phyloP scores from a whole-genome alignment of 805 yeast species.

The Candida piceae region DNA sequence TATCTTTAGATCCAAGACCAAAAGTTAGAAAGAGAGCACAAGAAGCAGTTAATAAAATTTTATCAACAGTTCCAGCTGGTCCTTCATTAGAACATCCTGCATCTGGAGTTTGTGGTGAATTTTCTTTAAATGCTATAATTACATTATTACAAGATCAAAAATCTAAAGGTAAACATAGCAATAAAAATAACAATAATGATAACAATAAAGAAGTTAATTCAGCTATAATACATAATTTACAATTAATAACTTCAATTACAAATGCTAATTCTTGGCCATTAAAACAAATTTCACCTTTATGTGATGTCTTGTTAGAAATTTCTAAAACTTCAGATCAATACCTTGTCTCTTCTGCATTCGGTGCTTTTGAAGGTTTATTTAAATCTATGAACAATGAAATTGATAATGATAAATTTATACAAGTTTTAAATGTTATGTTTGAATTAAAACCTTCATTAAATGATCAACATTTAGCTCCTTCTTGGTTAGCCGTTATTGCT shows the following conservation, averaged over 20 bases:
- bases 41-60: constrained; percentile 70
- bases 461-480: constrained; percentile 82
- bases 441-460: constrained; percentile 76
- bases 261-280: constrained; percentile 81
- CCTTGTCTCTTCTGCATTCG: constrained; percentile 75
- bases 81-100: constrained; percentile 79
- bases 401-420: constrained; percentile 58
- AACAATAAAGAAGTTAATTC: constrained; percentile 45
- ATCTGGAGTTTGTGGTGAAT: constrained; percentile 61
- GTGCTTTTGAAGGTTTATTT: constrained; percentile 78
- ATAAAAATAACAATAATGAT: constrained; percentile 27
- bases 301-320: constrained; percentile 70
- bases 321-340: constrained; percentile 82
- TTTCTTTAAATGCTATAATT: constrained; percentile 53
- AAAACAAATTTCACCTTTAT: constrained; percentile 58
- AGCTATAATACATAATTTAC: constrained; percentile 68
- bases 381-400: constrained; percentile 47
- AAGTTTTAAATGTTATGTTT: constrained; percentile 64
- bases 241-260: constrained; percentile 67
- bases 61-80: constrained; percentile 66
- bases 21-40: constrained; percentile 93
- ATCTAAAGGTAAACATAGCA: constrained; percentile 30
- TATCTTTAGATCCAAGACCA: constrained; percentile 84
- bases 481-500: constrained; percentile 94
- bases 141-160: constrained; percentile 37